Base-by-base conservation (phyloP, 2,329 filamentous ascomycete genomes). In the Herpomyces periplanetae region DNA sequence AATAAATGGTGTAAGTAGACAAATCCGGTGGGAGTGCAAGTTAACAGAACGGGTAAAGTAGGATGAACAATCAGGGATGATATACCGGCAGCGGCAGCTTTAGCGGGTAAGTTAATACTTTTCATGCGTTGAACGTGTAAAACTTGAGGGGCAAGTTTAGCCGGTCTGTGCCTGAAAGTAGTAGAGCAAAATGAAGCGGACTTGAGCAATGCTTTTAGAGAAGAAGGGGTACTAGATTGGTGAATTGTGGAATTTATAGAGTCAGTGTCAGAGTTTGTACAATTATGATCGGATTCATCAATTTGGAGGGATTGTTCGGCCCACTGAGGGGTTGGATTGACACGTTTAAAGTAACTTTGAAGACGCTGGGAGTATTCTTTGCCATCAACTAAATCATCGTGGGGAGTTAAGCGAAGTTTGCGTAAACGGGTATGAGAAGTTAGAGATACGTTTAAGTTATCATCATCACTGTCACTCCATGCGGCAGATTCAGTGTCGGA, bases 381-480 rank as follows among this genome's bases (percentile, higher is more conserved):
- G 18, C 80, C 80, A 28, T 44, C 68, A 26, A 96, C 54, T 5
- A 85, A 35, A 35, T 96, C 80, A 31, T 96, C 80, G 1, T 51
- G 53, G 32, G 75, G 69, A 2, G 56, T 60, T 19, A 58, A 45
- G 24, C 80, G 53, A 25, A 96, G 45, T 38, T 91, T 91, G 27
- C 73, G 55, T 33, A 88, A 37, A 26, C 65, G 52, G 18, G 57
- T 52, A 17, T 61, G 57, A 11, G 55, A 51, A 3, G 68, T 63
- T 15, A 96, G 48, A 7, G 75, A 91, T 18, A 96, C 50, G 4
- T 57, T 53, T 25, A 88, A 43, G 20, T 66, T 53, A 33, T 91
- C 80, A 33, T 96, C 80, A 30, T 96, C 80, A 37, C 73, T 91
- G 35, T 96, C 80, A 28, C 73, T 58, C 80, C 80, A 96, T 1